Evolutionary conservation across 495 filamentous ascomycete genomes (phyloP), one percentile per base, ranked within the genome.

Genomic region (Penicillium coprophilum): DNA sequence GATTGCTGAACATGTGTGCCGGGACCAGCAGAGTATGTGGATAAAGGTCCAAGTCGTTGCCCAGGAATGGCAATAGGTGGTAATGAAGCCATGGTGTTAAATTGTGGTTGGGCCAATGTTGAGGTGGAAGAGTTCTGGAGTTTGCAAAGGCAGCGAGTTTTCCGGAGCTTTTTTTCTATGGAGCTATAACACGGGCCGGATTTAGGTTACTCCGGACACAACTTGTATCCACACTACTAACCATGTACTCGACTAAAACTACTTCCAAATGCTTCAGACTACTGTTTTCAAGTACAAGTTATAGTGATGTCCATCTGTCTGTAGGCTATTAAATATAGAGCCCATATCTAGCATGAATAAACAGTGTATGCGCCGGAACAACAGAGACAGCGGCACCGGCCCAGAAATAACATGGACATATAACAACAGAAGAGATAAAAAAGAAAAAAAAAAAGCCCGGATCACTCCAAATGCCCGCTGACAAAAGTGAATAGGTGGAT

Each of bases 1-100:
- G 82, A 72, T 56, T 84, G 70, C 68, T 91, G 79, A 62, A 93
- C 78, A 71, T 96, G 90, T 3, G 89, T 95, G 44, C 93, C 93
- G 1, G 89, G 78, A 10, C 93, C 92, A 44, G 89, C 81, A 43
- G 71, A 63, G 71, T 86, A 91, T 55, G 80, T 77, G 30, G 83
- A 72, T 19, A 79, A 68, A 12, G 88, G 71, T 19, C 87, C 92
- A 20, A 97, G 82, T 46, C 83, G 77, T 71, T 93, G 89, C 68
- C 93, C 93, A 38, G 92, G 91, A 44, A 80, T 69, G 19, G 76
- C 74, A 47, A 79, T 34, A 13, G 61, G 45, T 27, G 74, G 70
- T 30, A 76, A 38, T 5, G 73, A 52, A 24, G 50, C 56, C 63
- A 58, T 59, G 10, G 23, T 43, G 48, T 32, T 46, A 38, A 38